These are phyloP conservation scores for Cardamine chenopodiifolia DNA, from an alignment of 345 rosid genomes.

Conservation along the genomic window DNA sequence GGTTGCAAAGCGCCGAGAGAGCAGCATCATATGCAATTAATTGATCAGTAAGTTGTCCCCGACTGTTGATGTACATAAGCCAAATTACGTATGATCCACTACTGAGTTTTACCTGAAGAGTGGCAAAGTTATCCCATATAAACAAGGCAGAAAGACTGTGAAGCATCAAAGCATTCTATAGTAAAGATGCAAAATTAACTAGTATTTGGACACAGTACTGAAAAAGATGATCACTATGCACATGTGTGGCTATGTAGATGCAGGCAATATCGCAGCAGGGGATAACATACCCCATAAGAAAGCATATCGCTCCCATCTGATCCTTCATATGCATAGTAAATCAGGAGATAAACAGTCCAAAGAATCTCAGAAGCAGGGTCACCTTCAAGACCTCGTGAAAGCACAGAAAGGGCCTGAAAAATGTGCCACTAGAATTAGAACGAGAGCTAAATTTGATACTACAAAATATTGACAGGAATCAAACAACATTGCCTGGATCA, in stretches of 20 bases:
- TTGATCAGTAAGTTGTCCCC: slow-evolving; percentile 64
- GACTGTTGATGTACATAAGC: slow-evolving; percentile 91
- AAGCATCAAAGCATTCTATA: slow-evolving; percentile 15
- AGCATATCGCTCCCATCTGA: slow-evolving; percentile 65
- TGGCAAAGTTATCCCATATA: slow-evolving; percentile 46
- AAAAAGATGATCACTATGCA: slow-evolving; percentile 25
- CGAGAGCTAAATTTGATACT: slow-evolving; percentile 19
- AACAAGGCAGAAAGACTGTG: slow-evolving; percentile 3
- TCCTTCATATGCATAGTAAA: slow-evolving; percentile 53
- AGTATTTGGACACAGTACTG: slow-evolving; percentile 6
- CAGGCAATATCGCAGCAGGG: slow-evolving; percentile 27
- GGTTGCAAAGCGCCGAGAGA: slow-evolving; percentile 59
- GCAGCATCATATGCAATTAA: slow-evolving; percentile 74
- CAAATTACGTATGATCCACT: slow-evolving; percentile 77
- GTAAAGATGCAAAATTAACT: not conserved
- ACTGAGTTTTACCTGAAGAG: slow-evolving; percentile 72
- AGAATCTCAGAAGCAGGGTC: slow-evolving; percentile 73
- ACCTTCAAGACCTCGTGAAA: slow-evolving; percentile 79
- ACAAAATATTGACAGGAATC: slow-evolving; percentile 29
- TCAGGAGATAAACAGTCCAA: slow-evolving; percentile 80
- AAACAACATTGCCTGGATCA: slow-evolving; percentile 65
- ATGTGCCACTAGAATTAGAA: slow-evolving; percentile 33
- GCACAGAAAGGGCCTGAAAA: slow-evolving; percentile 73
- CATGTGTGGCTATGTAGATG: slow-evolving; percentile 21
- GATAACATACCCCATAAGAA: slow-evolving; percentile 68